A percentile compares a stretch with the other conserved stretches of the same genome.
phyloP scores from a whole-genome alignment of 192 early-diverging fungal genomes.

The Coemansia sp. region DNA sequence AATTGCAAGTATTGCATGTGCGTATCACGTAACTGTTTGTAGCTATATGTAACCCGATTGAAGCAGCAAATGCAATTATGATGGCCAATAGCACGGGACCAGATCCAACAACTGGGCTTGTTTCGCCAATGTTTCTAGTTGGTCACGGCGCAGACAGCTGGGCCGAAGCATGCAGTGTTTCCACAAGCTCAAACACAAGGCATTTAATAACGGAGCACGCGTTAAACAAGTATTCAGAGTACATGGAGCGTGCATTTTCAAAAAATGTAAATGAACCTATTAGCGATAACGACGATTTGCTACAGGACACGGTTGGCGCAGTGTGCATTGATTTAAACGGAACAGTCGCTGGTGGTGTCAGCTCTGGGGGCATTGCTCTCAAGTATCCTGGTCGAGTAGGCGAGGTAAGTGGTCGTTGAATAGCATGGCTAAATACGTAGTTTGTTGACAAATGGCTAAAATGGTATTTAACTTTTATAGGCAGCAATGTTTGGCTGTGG shows the following conservation, averaged over 20 bases:
- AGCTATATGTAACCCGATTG: constrained; percentile 70
- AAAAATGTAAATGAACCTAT: neutral
- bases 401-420: constrained; percentile 55
- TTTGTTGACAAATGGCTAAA: neutral
- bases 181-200: constrained; percentile 9
- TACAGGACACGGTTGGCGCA: constrained; percentile 86
- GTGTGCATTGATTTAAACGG: constrained; percentile 70
- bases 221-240: constrained; percentile 17
- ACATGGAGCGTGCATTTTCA: constrained; percentile 14
- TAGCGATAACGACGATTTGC: constrained; percentile 3
- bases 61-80: constrained; percentile 54
- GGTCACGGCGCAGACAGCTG: constrained; percentile 61
- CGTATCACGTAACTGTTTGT: neutral
- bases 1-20: too few species aligned
- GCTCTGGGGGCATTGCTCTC: constrained; percentile 83
- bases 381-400: constrained; percentile 83
- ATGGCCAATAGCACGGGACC: constrained; percentile 24
- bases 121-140: constrained; percentile 59
- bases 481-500: constrained; percentile 83
- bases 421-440: neutral
- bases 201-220: constrained; percentile 27
- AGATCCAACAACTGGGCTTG: constrained; percentile 34
- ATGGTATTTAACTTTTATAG: constrained; percentile 26
- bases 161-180: constrained; percentile 18
- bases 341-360: constrained; percentile 70